These are phyloP conservation scores for Aureobasidium namibiae DNA, from an alignment of 2,329 filamentous ascomycete genomes.

Conservation along the genomic window DNA sequence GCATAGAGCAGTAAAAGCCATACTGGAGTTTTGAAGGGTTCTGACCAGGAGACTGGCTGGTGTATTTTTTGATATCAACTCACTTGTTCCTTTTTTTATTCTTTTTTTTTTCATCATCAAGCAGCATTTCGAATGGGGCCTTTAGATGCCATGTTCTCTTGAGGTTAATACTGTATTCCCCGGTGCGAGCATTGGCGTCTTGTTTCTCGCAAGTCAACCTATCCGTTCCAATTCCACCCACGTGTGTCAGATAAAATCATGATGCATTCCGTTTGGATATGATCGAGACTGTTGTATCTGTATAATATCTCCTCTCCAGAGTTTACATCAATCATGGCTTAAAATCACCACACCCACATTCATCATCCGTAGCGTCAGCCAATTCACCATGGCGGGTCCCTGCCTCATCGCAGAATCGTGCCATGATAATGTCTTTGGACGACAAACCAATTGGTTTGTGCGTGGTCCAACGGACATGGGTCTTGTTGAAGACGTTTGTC, in stretches of 20 bases:
- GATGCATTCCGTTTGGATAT: background rate
- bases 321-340: background rate
- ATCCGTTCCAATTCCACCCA: background rate
- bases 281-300: background rate
- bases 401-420: constrained; percentile 50
- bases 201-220: background rate
- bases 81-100: constrained; percentile 1
- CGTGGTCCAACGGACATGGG: constrained; percentile 65
- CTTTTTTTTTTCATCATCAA: background rate
- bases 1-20: constrained; percentile 11
- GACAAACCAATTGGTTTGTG: constrained; percentile 60
- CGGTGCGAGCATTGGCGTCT: constrained; percentile 1
- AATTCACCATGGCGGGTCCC: constrained; percentile 22
- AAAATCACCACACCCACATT: constrained; percentile 17
- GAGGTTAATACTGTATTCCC: constrained; percentile 6
- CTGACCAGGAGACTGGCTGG: constrained; percentile 8
- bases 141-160: constrained; percentile 1
- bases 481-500: constrained; percentile 68
- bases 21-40: constrained; percentile 7
- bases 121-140: constrained; percentile 6
- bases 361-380: background rate
- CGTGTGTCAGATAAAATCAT: background rate
- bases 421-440: constrained; percentile 54
- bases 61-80: constrained; percentile 14
- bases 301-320: background rate